Conservation (phyloP, 495 filamentous ascomycete genomes). For the Talaromyces stipitatus region DNA sequence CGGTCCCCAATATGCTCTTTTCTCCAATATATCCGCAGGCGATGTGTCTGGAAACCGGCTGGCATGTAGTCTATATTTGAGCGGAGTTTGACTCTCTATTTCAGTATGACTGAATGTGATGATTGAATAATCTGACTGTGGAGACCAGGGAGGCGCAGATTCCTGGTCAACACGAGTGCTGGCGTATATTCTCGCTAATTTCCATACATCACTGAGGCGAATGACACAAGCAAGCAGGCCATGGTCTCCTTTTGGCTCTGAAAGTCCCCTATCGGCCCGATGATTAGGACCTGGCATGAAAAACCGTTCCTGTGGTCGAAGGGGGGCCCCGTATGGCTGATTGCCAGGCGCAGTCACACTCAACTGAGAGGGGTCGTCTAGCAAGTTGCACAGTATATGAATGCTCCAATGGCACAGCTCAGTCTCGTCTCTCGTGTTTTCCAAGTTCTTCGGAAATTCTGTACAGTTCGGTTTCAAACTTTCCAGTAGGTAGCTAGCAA, state of each 20-base stretch:
- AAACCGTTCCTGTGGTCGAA: not conserved
- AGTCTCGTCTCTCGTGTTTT: conserved; percentile 26
- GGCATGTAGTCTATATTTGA: conserved; percentile 31
- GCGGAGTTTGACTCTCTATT: conserved; percentile 35
- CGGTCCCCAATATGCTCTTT: conserved; percentile 36
- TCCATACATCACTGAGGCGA: conserved; percentile 32
- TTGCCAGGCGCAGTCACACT: not conserved
- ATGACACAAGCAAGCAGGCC: conserved; percentile 29
- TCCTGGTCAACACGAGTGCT: conserved; percentile 19
- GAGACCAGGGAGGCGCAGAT: conserved; percentile 33
- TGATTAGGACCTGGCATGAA: no score
- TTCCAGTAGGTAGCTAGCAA: conserved; percentile 30
- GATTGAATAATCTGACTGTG: conserved; percentile 32
- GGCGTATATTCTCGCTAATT: conserved; percentile 31
- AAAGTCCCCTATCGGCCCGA: not conserved
- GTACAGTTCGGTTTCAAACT: conserved; percentile 17
- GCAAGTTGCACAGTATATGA: conserved; percentile 28
- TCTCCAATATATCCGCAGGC: conserved; percentile 21
- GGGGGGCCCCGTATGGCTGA: not conserved
- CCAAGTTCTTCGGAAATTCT: conserved; percentile 14
- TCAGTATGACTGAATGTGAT: conserved; percentile 35
- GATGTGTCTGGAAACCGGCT: conserved; percentile 29
- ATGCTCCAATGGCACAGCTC: conserved; percentile 31
- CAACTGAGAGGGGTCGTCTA: conserved; percentile 10
- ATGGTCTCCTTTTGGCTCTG: conserved; percentile 18